phyloP scores from a whole-genome alignment of 2,329 filamentous ascomycete genomes.

The Periconia digitata region DNA sequence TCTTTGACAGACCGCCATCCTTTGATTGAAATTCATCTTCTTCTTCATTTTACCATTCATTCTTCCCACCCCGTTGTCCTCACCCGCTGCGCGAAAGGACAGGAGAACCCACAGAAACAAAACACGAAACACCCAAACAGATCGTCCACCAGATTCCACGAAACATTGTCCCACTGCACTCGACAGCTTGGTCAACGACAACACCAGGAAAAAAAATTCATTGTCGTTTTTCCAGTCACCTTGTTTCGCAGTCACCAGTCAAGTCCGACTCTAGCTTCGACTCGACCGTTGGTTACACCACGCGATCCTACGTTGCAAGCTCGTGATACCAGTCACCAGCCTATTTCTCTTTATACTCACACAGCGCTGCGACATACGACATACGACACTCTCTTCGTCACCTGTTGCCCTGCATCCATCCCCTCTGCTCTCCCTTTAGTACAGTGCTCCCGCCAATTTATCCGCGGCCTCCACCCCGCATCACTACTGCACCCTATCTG shows the following conservation, averaged over 20 bases:
- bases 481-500: constrained; percentile 19
- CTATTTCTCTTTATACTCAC: constrained; percentile 4
- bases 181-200: too few species aligned
- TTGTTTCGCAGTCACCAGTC: background rate
- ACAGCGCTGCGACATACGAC: constrained; percentile 23
- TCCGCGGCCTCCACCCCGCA: constrained; percentile 39
- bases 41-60: constrained; percentile 18
- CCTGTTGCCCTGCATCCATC: constrained; percentile 14
- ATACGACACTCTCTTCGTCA: constrained; percentile 10
- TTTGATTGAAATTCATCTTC: too few species aligned
- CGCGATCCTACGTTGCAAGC: constrained; percentile 22
- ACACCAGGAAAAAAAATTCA: background rate
- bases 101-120: constrained; percentile 16
- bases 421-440: constrained; percentile 1
- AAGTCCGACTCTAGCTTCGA: background rate
- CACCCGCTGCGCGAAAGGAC: constrained; percentile 11
- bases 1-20: constrained; percentile 45
- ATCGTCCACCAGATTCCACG: background rate
- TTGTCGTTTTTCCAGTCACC: background rate
- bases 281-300: constrained; percentile 24
- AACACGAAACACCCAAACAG: background rate
- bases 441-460: constrained; percentile 31
- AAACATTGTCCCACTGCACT: background rate
- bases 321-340: constrained; percentile 25
- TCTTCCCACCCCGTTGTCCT: background rate